Percentiles rank a stretch among this genome's conserved stretches.
Conservation (phyloP, 2,329 filamentous ascomycete species). For the Sphaerulina vaccinii region DNA sequence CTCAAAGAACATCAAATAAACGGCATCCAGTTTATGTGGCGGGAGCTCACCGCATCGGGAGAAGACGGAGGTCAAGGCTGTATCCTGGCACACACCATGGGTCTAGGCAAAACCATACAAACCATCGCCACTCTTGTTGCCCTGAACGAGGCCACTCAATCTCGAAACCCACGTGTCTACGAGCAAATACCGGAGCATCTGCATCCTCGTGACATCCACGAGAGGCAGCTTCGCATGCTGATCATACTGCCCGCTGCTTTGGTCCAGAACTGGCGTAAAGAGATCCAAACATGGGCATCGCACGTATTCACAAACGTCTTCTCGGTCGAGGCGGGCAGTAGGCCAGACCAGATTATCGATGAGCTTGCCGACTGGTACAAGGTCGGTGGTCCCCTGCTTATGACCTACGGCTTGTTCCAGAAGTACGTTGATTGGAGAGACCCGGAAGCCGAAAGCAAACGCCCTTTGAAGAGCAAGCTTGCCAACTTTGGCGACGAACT, state of each 20-base stretch:
- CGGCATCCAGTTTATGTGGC: conserved; percentile 86
- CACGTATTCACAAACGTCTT: conserved; percentile 56
- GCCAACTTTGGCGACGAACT: conserved; percentile 57
- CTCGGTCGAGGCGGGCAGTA: conserved; percentile 50
- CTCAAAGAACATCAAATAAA: conserved; percentile 80
- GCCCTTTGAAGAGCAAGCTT: conserved; percentile 51
- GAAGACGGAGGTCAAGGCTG: conserved; percentile 66
- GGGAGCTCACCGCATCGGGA: conserved; percentile 64
- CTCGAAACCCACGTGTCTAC: conserved; percentile 55
- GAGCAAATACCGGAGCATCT: conserved; percentile 69
- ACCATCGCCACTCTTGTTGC: conserved; percentile 76
- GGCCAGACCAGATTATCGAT: conserved; percentile 29
- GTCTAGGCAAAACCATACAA: conserved; percentile 89
- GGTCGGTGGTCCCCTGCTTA: conserved; percentile 69
- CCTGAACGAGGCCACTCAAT: conserved; percentile 65
- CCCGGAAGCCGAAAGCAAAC: conserved; percentile 51
- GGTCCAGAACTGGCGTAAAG: conserved; percentile 79
- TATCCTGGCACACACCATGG: conserved; percentile 86
- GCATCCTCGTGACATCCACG: conserved; percentile 27
- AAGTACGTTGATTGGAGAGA: conserved; percentile 35
- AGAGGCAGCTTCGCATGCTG: conserved; percentile 60
- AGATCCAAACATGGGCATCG: conserved; percentile 67
- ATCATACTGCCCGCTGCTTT: conserved; percentile 74
- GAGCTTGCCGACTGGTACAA: conserved; percentile 60
- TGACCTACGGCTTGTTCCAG: conserved; percentile 72